Conservation (phyloP, 805 yeast genomes). For the Cephaloascus albidus region DNA sequence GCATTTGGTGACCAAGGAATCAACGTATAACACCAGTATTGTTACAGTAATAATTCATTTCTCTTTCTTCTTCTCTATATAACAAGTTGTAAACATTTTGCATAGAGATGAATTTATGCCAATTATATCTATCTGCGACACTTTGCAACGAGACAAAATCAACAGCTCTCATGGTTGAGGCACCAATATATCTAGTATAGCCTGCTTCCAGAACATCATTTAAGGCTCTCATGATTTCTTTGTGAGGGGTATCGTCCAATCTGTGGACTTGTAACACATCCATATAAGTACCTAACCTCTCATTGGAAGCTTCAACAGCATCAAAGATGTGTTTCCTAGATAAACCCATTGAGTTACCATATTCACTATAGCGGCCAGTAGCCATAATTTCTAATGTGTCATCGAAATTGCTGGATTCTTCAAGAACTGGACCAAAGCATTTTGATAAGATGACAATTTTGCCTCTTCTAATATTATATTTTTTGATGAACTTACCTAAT, state of each 20-base stretch:
- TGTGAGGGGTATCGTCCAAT: constrained; percentile 14
- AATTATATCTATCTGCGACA: constrained; percentile 17
- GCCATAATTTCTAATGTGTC: neutral
- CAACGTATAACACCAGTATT: constrained; percentile 12
- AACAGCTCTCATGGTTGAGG: constrained; percentile 12
- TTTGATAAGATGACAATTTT: constrained; percentile 9
- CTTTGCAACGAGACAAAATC: constrained; percentile 19
- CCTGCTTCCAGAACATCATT: constrained; percentile 6
- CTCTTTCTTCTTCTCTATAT: constrained; percentile 19
- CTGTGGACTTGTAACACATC: constrained; percentile 20
- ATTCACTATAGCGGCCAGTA: neutral
- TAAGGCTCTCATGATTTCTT: constrained; percentile 11
- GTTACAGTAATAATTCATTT: constrained; percentile 17
- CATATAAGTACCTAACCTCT: constrained; percentile 18
- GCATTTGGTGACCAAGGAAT: constrained; percentile 22
- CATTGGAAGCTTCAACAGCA: constrained; percentile 12
- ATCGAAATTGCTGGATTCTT: neutral
- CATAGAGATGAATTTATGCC: constrained; percentile 19
- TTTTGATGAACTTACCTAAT: constrained; percentile 8
- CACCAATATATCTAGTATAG: constrained; percentile 6
- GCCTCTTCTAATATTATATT: constrained; percentile 9
- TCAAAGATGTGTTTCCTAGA: constrained; percentile 17
- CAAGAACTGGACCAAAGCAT: neutral
- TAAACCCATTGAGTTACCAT: neutral
- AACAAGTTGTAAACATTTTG: constrained; percentile 19